These are phyloP conservation scores for Acanthamoeba culbertsoni DNA, from an alignment of 208 protist species.

Conservation along the genomic window DNA sequence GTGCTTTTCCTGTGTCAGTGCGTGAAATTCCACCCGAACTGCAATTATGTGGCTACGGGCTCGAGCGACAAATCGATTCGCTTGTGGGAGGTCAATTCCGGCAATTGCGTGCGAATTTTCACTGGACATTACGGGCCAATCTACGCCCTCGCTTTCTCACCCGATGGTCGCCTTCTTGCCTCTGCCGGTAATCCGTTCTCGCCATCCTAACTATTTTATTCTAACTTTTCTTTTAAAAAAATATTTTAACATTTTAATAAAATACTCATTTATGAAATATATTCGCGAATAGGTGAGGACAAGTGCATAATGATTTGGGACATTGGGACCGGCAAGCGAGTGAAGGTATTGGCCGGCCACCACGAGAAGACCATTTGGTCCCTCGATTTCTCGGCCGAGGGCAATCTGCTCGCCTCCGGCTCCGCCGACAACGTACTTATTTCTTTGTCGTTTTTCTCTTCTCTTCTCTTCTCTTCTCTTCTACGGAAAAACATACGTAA, in stretches of 20 bases:
- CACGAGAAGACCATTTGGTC: slow-evolving; percentile 77
- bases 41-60: slow-evolving; percentile 86
- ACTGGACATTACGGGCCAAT: slow-evolving; percentile 79
- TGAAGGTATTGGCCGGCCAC: slow-evolving; percentile 65
- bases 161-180: slow-evolving; percentile 71
- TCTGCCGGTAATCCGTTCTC: not conserved
- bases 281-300: slow-evolving; percentile 56
- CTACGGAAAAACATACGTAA: no score
- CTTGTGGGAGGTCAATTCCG: slow-evolving; percentile 84
- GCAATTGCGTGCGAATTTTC: slow-evolving; percentile 85
- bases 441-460: not conserved
- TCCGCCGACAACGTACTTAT: slow-evolving; percentile 64
- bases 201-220: not conserved
- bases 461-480: no score
- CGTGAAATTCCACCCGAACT: slow-evolving; percentile 88
- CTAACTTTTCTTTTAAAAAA: not conserved
- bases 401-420: slow-evolving; percentile 74
- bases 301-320: slow-evolving; percentile 68
- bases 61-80: slow-evolving; percentile 80
- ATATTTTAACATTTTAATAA: not conserved
- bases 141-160: slow-evolving; percentile 76
- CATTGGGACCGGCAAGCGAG: slow-evolving; percentile 56
- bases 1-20: slow-evolving; percentile 2
- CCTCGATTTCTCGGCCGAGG: slow-evolving; percentile 76
- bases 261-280: no score